Evolutionary conservation across 208 protist genomes (phyloP), one percentile per base, ranked within the genome.

Genomic region (Acanthamoeba sp.): DNA sequence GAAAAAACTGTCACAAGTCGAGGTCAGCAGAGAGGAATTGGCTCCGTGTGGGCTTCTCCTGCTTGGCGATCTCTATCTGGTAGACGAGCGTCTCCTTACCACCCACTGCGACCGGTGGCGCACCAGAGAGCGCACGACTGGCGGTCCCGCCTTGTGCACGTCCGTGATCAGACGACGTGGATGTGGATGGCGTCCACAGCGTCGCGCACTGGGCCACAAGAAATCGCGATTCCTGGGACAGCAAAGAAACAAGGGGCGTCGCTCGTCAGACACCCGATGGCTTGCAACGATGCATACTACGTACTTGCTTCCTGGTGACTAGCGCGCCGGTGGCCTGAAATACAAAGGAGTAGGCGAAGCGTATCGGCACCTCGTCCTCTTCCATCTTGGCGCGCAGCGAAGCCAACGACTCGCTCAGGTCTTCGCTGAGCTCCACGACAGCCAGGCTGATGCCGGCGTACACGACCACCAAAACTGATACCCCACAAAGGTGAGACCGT

Each of bases 11-110:
- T 87, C 24, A 87, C 42, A 87, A 20, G 42, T 87, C 78, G 29
- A 78, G 69, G 36, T 78, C 69, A 4, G 34, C 78, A 22, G 55
- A 62, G 38, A 59, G 38, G 42, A 87, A 38, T 5, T 59, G 78
- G 45, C 78, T 29, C 45, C 78, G 78, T 7, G 7, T 59, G 78
- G 42, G 22, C 48, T 59, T 87, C 24, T 87, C 78, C 71, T 80
- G 71, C 29, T 87, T 87, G 48, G n/a, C 78, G 48, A 87, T 87
- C 45, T 87, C 78, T 27, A 87, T 59, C 45, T 87, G 78, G 48
- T 87, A 87, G 45, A 87, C 34, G 16, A 40, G 78, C 18, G 78
- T 59, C 78, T 87, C 78, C 29, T 87, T 52, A 2, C 78, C 78
- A 7, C 27, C 42, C 16, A 87, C n/a, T 3, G 36, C 69, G 18